Evolutionary conservation across 2,329 filamentous ascomycete genomes (phyloP).

Genomic region (Phialocephala sp.): DNA sequence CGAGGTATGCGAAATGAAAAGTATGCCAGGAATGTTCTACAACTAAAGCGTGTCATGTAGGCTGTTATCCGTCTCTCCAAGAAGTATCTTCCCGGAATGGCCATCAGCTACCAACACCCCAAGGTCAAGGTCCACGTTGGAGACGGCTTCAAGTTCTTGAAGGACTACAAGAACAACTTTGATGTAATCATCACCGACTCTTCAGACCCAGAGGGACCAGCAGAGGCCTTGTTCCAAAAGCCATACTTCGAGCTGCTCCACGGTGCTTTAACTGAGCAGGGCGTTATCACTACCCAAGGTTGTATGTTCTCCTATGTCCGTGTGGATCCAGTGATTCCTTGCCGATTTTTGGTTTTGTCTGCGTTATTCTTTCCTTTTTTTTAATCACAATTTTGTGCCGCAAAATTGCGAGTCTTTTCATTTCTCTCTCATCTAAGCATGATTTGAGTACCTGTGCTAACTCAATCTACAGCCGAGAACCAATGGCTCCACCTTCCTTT

Average conservation of each 20-base stretch:
- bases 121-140: conserved; percentile 92
- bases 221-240: conserved; percentile 97
- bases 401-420: background rate
- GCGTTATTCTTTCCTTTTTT: conserved; percentile 14
- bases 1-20: conserved; percentile 61
- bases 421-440: background rate
- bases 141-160: conserved; percentile 98
- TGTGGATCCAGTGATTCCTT: conserved; percentile 29
- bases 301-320: conserved; percentile 81
- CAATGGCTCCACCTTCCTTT: conserved; percentile 97
- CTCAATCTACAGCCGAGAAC: conserved; percentile 78
- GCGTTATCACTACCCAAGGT: conserved; percentile 99
- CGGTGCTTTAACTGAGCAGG: conserved; percentile 89
- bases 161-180: conserved; percentile 95
- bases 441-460: conserved; percentile 21
- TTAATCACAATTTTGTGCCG: background rate
- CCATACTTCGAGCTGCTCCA: conserved; percentile 95
- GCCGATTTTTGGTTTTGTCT: conserved; percentile 20
- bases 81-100: conserved; percentile 95
- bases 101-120: conserved; percentile 89
- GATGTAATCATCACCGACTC: conserved; percentile 99
- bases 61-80: conserved; percentile 98
- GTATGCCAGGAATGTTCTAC: conserved; percentile 15
- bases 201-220: conserved; percentile 94
- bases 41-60: conserved; percentile 46